Evolutionary conservation across 129 eudicot genomes (phyloP).

Genomic region (Arctium lappa): DNA sequence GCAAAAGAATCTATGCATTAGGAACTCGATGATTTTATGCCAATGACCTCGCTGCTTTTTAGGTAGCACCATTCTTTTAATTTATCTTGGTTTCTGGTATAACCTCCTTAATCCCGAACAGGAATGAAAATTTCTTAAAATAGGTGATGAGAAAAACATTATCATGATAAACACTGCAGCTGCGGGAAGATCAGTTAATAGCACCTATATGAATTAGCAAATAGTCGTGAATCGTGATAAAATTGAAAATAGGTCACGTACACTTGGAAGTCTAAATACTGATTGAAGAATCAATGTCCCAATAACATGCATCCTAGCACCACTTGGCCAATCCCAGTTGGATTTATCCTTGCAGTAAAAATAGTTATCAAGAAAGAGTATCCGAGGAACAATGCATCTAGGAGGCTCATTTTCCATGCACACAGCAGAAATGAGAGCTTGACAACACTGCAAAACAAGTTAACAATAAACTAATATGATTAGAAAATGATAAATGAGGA

Average conservation of each 20-base stretch:
- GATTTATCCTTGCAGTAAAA: conserved; percentile 59
- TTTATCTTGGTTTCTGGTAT: not conserved
- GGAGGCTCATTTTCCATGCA: conserved; percentile 60
- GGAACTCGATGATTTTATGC: too few species aligned
- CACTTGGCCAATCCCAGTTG: conserved; percentile 83
- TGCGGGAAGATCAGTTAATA: not conserved
- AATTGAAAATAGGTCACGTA: conserved; percentile 32
- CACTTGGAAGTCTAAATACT: conserved; percentile 68
- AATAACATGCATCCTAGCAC: conserved; percentile 63
- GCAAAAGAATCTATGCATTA: too few species aligned
- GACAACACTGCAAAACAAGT: conserved; percentile 63
- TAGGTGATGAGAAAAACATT: not conserved
- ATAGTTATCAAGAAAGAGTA: conserved; percentile 74
- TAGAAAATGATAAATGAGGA: not conserved
- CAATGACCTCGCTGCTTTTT: too few species aligned
- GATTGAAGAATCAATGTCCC: conserved; percentile 89
- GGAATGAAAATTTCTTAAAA: not conserved
- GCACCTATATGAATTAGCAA: not conserved
- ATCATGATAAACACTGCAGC: not conserved
- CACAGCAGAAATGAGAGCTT: conserved; percentile 83
- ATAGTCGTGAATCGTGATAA: not conserved
- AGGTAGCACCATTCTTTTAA: too few species aligned
- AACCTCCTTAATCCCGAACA: not conserved
- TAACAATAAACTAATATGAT: not conserved
- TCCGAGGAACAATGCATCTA: conserved; percentile 64